Percentiles rank a stretch among this genome's conserved stretches.
Evolutionary conservation across 371 early-diverging fungal genomes (phyloP).

Genomic region (Saksenaea oblongispora): DNA sequence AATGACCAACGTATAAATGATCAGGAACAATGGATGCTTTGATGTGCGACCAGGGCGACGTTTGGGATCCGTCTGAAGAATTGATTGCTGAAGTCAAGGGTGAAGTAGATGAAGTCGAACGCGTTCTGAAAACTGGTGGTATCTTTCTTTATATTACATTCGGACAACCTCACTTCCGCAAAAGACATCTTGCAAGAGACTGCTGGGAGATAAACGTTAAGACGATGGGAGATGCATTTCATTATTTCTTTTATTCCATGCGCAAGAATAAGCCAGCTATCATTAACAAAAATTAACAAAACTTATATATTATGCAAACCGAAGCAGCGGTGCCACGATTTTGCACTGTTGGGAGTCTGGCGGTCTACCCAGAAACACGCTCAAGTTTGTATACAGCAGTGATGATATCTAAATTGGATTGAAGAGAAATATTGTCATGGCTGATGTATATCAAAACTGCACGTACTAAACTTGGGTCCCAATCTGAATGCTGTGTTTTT

Average conservation of each 20-base stretch:
- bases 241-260: constrained; percentile 78
- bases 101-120: constrained; percentile 77
- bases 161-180: constrained; percentile 90
- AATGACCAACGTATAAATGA: not conserved
- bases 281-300: not conserved
- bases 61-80: constrained; percentile 84
- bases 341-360: too few species aligned
- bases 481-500: too few species aligned
- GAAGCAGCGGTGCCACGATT: too few species aligned
- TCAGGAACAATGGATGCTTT: constrained; percentile 77
- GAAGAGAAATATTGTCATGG: too few species aligned
- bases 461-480: too few species aligned
- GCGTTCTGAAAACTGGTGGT: constrained; percentile 77
- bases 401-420: too few species aligned
- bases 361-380: too few species aligned
- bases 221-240: constrained; percentile 73
- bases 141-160: constrained; percentile 87
- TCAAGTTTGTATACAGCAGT: too few species aligned
- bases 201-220: constrained; percentile 67
- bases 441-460: too few species aligned
- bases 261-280: constrained; percentile 17
- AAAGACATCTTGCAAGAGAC: constrained; percentile 68
- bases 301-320: too few species aligned
- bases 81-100: constrained; percentile 61
- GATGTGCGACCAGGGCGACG: constrained; percentile 84